phyloP scores from a whole-genome alignment of 2,329 filamentous ascomycete genomes.

The Aureobasidium sp. region DNA sequence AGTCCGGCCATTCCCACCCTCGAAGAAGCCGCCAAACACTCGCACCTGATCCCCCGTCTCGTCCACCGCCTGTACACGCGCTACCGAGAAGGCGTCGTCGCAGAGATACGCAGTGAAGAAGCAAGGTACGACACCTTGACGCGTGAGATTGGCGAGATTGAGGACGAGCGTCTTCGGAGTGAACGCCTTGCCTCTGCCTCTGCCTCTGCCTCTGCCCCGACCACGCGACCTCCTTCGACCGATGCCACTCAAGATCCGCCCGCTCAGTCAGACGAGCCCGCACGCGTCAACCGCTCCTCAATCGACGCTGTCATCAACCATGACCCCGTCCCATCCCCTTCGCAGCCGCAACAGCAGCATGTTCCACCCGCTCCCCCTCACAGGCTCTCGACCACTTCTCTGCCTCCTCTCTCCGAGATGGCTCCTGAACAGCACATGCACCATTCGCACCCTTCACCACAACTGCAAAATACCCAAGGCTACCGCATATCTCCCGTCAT shows the following conservation, averaged over 20 bases:
- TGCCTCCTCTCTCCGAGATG: conserved; percentile 31
- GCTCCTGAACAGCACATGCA: conserved; percentile 26
- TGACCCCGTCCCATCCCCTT: conserved; percentile 29
- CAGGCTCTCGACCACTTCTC: conserved; percentile 21
- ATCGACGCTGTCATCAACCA: conserved; percentile 34
- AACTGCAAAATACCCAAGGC: conserved; percentile 23
- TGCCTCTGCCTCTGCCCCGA: neutral
- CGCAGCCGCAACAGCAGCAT: neutral
- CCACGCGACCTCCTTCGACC: neutral
- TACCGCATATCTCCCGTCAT: conserved; percentile 30
- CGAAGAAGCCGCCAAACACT: conserved; percentile 59
- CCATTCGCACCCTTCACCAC: conserved; percentile 19
- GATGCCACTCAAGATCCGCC: neutral
- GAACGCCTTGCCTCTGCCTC: neutral
- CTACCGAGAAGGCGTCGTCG: conserved; percentile 64
- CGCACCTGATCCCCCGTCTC: conserved; percentile 61
- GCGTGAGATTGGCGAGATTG: conserved; percentile 61
- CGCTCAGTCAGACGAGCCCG: neutral
- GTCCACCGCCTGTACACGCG: conserved; percentile 67
- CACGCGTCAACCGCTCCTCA: conserved; percentile 22
- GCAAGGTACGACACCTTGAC: conserved; percentile 55
- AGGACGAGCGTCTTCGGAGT: conserved; percentile 42
- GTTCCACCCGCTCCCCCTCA: neutral
- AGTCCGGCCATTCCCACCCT: conserved; percentile 58
- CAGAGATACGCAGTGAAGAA: conserved; percentile 69